Percentiles rank a stretch among this genome's conserved stretches.
Evolutionary conservation across 2,329 filamentous ascomycete genomes (phyloP).

Genomic region (Trichoderma cornu-damae): DNA sequence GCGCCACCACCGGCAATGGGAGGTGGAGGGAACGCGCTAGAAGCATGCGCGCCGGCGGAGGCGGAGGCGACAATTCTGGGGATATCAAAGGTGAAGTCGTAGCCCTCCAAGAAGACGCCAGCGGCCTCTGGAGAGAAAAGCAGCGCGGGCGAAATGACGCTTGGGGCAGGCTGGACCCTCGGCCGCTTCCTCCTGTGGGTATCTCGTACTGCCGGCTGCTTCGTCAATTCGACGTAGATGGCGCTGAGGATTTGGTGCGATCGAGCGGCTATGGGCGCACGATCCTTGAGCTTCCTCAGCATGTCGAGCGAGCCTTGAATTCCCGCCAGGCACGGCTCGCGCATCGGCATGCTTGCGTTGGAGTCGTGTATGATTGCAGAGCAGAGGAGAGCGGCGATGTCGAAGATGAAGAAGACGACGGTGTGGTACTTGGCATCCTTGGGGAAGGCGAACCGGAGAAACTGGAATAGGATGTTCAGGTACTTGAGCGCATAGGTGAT

Average conservation of each 20-base stretch:
- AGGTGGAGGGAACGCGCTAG: too few relatives aligned
- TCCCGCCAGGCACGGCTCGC: conserved; percentile 37
- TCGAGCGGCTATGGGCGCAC: conserved; percentile 31
- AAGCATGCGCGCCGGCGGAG: too few relatives aligned
- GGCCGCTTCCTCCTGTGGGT: background rate
- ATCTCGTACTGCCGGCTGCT: background rate
- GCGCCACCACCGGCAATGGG: too few relatives aligned
- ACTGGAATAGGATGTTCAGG: conserved; percentile 35
- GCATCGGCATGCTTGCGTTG: conserved; percentile 37
- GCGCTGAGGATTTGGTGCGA: conserved; percentile 32
- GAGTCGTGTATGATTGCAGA: conserved; percentile 48
- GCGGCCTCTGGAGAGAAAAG: background rate
- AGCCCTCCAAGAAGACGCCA: background rate
- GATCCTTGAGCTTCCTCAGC: conserved; percentile 30
- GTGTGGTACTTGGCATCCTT: conserved; percentile 46
- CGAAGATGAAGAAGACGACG: conserved; percentile 47
- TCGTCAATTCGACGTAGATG: conserved; percentile 25
- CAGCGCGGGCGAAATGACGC: background rate
- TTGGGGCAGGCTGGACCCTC: background rate
- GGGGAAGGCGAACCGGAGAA: conserved; percentile 42
- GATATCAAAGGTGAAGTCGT: background rate
- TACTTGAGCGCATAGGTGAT: conserved; percentile 42
- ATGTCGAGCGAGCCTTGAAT: conserved; percentile 36
- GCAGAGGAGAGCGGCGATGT: conserved; percentile 46
- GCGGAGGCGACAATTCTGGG: too few relatives aligned